phyloP scores from a whole-genome alignment of 1,284 basidiomycete species.

The Bjerkandera adusta region DNA sequence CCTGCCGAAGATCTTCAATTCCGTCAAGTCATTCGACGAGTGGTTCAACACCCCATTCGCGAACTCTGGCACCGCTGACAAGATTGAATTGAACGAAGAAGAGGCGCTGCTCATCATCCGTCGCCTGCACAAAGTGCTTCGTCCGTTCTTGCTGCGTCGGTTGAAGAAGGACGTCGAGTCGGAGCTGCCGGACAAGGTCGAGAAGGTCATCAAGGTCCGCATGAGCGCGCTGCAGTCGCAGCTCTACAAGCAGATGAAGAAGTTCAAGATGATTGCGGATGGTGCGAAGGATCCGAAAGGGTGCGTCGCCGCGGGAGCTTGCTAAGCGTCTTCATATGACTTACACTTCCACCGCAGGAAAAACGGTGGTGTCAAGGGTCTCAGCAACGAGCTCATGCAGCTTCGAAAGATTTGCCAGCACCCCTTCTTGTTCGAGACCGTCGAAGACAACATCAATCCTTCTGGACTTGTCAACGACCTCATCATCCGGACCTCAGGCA shows the following conservation, averaged over 20 bases:
- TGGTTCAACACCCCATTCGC: slow-evolving; percentile 99
- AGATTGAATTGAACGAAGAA: slow-evolving; percentile 99
- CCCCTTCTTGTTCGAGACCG: slow-evolving; percentile 94
- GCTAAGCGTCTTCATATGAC: neutral
- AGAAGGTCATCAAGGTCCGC: slow-evolving; percentile 98
- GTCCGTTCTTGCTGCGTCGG: slow-evolving; percentile 94
- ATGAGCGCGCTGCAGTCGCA: slow-evolving; percentile 96
- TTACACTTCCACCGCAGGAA: slow-evolving; percentile 42
- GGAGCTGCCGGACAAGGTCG: slow-evolving; percentile 98
- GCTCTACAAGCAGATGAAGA: slow-evolving; percentile 98
- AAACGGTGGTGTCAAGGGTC: slow-evolving; percentile 75
- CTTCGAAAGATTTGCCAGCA: slow-evolving; percentile 99
- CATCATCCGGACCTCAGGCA: slow-evolving; percentile 87
- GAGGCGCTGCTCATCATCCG: slow-evolving; percentile 97
- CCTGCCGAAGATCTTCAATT: slow-evolving; percentile 98
- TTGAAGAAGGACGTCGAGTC: slow-evolving; percentile 99
- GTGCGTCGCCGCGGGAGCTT: slow-evolving; percentile 35
- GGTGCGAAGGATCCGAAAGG: slow-evolving; percentile 77
- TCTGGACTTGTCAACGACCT: slow-evolving; percentile 81
- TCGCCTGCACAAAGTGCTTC: slow-evolving; percentile 96
- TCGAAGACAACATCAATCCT: slow-evolving; percentile 91
- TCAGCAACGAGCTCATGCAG: slow-evolving; percentile 99
- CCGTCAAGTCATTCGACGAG: slow-evolving; percentile 98
- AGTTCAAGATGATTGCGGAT: slow-evolving; percentile 94
- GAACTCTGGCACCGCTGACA: slow-evolving; percentile 93